phyloP scores from a whole-genome alignment of 306 rosid genomes.

The Citrullus colocynthis region DNA sequence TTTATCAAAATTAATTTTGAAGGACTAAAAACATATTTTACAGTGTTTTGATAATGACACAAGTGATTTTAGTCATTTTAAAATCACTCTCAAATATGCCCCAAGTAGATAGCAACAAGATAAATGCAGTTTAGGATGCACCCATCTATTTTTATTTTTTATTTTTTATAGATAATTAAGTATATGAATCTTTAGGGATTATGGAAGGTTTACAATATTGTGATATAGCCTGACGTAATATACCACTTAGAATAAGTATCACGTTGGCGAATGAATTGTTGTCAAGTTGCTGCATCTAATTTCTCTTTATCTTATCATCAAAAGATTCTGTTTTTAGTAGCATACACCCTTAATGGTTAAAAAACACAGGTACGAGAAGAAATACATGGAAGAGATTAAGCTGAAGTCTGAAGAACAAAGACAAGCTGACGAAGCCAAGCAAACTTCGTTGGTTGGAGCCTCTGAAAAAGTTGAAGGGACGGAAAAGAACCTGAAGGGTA shows the following conservation, averaged over 20 bases:
- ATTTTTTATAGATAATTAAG: background rate
- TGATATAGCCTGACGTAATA: background rate
- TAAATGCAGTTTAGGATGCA: too few species aligned
- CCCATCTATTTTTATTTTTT: too few species aligned
- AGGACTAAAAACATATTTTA: too few species aligned
- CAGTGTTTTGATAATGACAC: too few species aligned
- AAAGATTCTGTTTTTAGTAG: background rate
- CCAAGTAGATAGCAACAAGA: too few species aligned
- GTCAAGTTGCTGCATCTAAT: background rate
- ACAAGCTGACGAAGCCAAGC: slow-evolving; percentile 29
- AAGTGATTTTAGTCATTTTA: too few species aligned
- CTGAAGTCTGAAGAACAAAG: slow-evolving; percentile 50
- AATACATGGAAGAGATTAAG: slow-evolving; percentile 71
- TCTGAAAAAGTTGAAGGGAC: slow-evolving; percentile 39
- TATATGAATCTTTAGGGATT: background rate
- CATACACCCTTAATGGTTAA: slow-evolving; percentile 4
- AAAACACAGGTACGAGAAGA: slow-evolving; percentile 59
- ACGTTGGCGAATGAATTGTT: background rate
- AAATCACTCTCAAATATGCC: too few species aligned
- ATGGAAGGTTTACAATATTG: background rate
- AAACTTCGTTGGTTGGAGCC: slow-evolving; percentile 32
- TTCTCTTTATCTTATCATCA: background rate
- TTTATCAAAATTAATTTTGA: too few species aligned
- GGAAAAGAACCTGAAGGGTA: slow-evolving; percentile 35
- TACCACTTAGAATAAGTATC: background rate